Evolutionary conservation across 1,284 basidiomycete species (phyloP), one percentile per base, ranked within the genome.

Genomic region (Ustilago loliicola): DNA sequence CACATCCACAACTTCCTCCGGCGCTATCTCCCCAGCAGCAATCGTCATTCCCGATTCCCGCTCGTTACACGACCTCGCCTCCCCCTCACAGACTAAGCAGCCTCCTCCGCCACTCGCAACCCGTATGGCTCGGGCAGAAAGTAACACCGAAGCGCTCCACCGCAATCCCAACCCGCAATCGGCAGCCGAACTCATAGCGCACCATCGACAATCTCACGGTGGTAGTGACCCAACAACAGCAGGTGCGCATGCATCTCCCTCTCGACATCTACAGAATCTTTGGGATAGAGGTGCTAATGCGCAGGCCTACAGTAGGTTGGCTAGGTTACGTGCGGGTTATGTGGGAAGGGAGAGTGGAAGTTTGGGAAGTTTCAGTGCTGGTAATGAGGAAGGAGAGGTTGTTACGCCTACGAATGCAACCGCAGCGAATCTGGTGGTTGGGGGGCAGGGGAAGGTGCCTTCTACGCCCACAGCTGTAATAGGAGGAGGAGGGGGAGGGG

Each of bases 141-240:
- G 47, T 32, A 61, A 38, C 60, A 60, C 52, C 30, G 50, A 40
- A 23, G 3, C 23, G 38, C 36, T n/a, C 29, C 7, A 36, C 29
- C n/a, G 48, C 45, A 32, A 55, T 55, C 53, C 3, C 10, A 11
- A 27, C 13, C n/a, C 40, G 21, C 11, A 9, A 15, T 21, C 30
- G 30, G 51, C 38, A 40, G 25, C 40, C n/a, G 76, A 67, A 15
- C 30, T 65, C 2, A 53, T 70, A 2, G 68, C 72, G 15, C 78
- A 80, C 23, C 71, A 72, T 23, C 65, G 78, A 1, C 72, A 79
- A 21, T 66, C 64, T 25, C 80, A 82, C 45, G 76, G 73, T 13
- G 78, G 78, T 3, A 74, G 70, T 27, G 80, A 82, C 25, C 75
- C 80, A 2, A 80, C 80, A 1, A 48, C 71, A 1, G 38, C 74